Base-by-base conservation (phyloP, 495 filamentous ascomycete genomes). In the Bacidia gigantensis region DNA sequence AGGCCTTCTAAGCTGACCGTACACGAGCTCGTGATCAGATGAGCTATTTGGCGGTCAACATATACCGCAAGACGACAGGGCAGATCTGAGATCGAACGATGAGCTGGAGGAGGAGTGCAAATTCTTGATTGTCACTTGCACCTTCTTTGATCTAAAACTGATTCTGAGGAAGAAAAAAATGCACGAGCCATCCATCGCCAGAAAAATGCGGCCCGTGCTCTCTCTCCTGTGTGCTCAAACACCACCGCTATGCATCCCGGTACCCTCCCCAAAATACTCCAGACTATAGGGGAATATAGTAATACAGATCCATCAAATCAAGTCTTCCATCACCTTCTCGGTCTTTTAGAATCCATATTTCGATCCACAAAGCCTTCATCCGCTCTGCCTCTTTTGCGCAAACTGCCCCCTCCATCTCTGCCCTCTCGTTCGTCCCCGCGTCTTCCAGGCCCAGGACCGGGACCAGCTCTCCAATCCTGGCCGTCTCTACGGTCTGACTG, bases 331-430 rank as follows among this genome's bases (percentile, higher is more conserved):
- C 43, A 57, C 26, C 54, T 25, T 32, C 51, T 54, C 21, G 60
- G 62, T 39, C 62, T 54, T 65, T 58, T 46, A 59, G 40, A 39
- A 11, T 56, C 55, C 11, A 56, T 48, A n/a, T 41, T 52, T 24
- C 50, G 46, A 5, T 56, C 55, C 7, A 18, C 50, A 29, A 24
- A 26, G 0, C 42, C 53, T 12, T 59, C 59, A 46, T 57, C 59
- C 5, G 29, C 44, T 47, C 59, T 43, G 11, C 56, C 59, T 44
- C 59, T 53, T 41, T 61, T 61, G 25, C 56, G 52, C 23, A 53
- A 48, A 29, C 55, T 52, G 9, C 55, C 49, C 14, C 56, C 53
- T 20, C 54, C 57, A 14, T 58, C 60, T 41, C 55, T 51, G 14
- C 57, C 40, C 18, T 60, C 57, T 17, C 57, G 32, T 11, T 56